These are phyloP conservation scores for Septoria linicola DNA, from an alignment of 2,329 filamentous ascomycete species.

Conservation along the genomic window DNA sequence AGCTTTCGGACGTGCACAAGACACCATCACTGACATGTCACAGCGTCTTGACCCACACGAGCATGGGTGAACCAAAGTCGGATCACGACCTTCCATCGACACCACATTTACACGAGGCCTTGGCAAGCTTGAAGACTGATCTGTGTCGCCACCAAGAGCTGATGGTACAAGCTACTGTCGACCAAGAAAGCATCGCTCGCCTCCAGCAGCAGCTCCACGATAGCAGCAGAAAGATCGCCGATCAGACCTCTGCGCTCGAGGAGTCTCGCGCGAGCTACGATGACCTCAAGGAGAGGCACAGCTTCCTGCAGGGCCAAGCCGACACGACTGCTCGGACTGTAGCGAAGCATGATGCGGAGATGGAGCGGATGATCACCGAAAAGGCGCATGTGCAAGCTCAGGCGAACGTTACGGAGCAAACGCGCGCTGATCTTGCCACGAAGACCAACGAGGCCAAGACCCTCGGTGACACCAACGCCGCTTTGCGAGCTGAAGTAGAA, in stretches of 20 bases:
- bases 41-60: neutral
- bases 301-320: slow-evolving; percentile 11
- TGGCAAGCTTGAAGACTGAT: slow-evolving; percentile 24
- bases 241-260: slow-evolving; percentile 12
- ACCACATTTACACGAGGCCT: slow-evolving; percentile 19
- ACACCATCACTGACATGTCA: neutral
- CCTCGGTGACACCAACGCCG: neutral
- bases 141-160: slow-evolving; percentile 25
- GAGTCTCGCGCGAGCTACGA: slow-evolving; percentile 2
- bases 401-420: slow-evolving; percentile 1
- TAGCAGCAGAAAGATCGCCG: slow-evolving; percentile 6
- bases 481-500: neutral
- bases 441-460: neutral
- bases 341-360: neutral
- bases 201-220: slow-evolving; percentile 23
- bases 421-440: neutral
- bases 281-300: slow-evolving; percentile 13
- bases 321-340: neutral
- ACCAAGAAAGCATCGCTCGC: slow-evolving; percentile 20
- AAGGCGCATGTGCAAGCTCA: slow-evolving; percentile 6
- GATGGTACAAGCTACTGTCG: slow-evolving; percentile 16
- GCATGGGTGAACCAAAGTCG: neutral
- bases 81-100: slow-evolving; percentile 12
- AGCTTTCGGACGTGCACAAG: neutral
- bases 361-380: neutral